Base-by-base conservation (phyloP, 2,329 filamentous ascomycete species). In the Epicoccum nigrum region DNA sequence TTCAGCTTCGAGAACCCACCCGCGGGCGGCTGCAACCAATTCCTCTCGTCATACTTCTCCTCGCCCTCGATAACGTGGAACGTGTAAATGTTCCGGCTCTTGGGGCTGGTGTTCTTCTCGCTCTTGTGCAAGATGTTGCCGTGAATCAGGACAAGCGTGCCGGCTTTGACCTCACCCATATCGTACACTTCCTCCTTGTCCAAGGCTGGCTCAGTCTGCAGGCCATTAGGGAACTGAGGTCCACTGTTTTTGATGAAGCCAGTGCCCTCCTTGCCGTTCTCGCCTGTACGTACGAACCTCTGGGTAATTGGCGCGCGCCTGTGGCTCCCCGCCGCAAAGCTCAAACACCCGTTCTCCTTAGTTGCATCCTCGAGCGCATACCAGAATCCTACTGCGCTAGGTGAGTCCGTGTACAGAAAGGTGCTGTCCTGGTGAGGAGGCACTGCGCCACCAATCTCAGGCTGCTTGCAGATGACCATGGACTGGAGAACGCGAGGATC, bases 381-480 rank as follows among this genome's bases (percentile, higher is more conserved):
- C 94, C 94, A 99, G 77, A 93, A 97, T 0, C 94, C 94, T 2
- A 97, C 89, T 0, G 94, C 94, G 31, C 85, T 89, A 1, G 93
- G 93, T 30, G 90, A 88, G 59, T 92, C 79, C 1, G 94, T 97
- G 72, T 96, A 97, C 55, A 99, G 64, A 63, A 97, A 99, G 1
- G 91, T 92, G 59, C 85, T 90, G 74, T 97, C 93, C 76, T 96
- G 92, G 72, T 99, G 94, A 17, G 91, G 85, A 1, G 89, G 91
- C 34, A 97, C 94, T 2, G 89, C 89, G 17, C 90, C 93, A 21
- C 94, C 94, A 45, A 97, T 97, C 75, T 95, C 90, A 17, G 94
- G 92, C 76, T 97, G 93, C 75, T 99, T 99, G 83, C 92, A 97
- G 64, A 99, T 97, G 21, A 97, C 82, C 94, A 99, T 99, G 72